Evolutionary conservation across 1,284 basidiomycete species (phyloP), one percentile per base, ranked within the genome.

Genomic region (Puccinia coronata): DNA sequence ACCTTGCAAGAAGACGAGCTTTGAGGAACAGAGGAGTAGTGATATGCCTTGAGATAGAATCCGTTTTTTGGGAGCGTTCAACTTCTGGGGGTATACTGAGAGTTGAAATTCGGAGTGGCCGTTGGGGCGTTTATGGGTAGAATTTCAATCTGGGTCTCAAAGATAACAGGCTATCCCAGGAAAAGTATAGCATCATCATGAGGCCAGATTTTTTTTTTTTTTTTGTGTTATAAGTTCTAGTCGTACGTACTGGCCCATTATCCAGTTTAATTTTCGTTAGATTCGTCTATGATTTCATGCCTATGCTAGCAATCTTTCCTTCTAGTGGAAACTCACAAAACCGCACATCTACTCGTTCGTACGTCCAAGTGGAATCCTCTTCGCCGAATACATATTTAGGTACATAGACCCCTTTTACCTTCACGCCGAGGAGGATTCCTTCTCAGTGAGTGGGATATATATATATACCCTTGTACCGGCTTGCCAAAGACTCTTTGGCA

Each of bases 81-180:
- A 25, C 16, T 57, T 57, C 55, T 57, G 25, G n/a, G n/a, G n/a
- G 59, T 61, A 61, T 61, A 20, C 2, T 34, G 36, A 61, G 14
- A 36, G 20, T 61, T 20, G 14, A 20, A 53, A 5, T 20, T 53
- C 18, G 18, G 31, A 39, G 18, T 41, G 31, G 61, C 11, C 61
- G 61, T 63, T 63, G 61, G 61, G 61, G 61, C 59, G 14, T 28
- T 16, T 1, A 16, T 25, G 12, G 20, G 36, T 63, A 63, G 61
- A 63, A 39, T 39, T 39, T 63, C 61, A 39, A 63, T 41, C 61
- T 63, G 34, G 34, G 28, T 61, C 59, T 61, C 34, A 61, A 36
- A 61, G 43, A 61, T 39, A 23, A 41, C 16, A 6, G 41, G 23
- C 12, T 61, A 16, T 61, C 59, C 12, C n/a, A 63, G 18, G 12